Conservation (phyloP, 2,329 filamentous ascomycete species). For the Ceratocystis eucalypticola region DNA sequence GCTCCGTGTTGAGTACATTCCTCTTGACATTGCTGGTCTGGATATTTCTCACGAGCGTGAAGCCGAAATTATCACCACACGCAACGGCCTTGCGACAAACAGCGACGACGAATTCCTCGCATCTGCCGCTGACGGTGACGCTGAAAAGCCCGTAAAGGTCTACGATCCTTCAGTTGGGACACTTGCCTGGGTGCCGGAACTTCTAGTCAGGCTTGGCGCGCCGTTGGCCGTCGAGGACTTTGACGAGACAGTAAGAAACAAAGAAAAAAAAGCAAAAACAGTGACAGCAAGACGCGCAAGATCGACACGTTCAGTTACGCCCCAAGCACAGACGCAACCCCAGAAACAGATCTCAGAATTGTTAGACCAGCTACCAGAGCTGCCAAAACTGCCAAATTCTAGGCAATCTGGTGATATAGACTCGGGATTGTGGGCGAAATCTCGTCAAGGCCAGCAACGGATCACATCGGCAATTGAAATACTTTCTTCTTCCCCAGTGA, state of each 20-base stretch:
- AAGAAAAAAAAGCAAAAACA: constrained; percentile 8
- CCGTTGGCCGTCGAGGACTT: constrained; percentile 21
- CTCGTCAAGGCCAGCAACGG: not conserved
- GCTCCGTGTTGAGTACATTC: constrained; percentile 64
- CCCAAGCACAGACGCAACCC: not conserved
- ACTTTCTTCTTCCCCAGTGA: not conserved
- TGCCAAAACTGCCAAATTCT: not conserved
- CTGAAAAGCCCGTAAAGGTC: constrained; percentile 47
- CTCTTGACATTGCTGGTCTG: constrained; percentile 62
- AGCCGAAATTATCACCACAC: constrained; percentile 42
- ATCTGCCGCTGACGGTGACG: constrained; percentile 29
- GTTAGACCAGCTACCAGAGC: not conserved
- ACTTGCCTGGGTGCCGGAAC: constrained; percentile 28
- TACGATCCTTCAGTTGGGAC: constrained; percentile 38
- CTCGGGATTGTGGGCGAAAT: not conserved
- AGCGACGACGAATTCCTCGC: constrained; percentile 47
- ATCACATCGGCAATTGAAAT: constrained; percentile 2
- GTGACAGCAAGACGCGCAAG: not conserved
- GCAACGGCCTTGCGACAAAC: constrained; percentile 45
- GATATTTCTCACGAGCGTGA: constrained; percentile 52
- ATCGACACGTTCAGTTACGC: constrained; percentile 4
- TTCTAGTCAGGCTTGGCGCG: constrained; percentile 21
- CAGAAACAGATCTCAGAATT: not conserved
- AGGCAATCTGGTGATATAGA: not conserved
- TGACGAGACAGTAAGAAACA: constrained; percentile 22